These are phyloP conservation scores for Leccinum longicurvipes DNA, from an alignment of 768 basidiomycete genomes.

Conservation along the genomic window DNA sequence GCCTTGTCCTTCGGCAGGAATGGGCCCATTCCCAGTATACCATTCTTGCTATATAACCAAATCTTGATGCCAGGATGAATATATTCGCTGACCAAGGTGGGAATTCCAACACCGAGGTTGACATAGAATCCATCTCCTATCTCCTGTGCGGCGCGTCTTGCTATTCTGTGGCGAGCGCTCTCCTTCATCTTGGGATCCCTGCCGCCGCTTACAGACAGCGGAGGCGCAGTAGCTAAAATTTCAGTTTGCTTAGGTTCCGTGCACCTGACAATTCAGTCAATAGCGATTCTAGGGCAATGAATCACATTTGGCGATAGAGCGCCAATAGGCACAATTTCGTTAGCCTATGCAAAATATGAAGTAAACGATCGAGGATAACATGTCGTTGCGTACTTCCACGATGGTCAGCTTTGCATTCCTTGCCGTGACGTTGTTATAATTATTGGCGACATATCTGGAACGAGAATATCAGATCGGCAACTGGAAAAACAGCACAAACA, in stretches of 20 bases:
- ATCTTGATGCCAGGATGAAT: constrained; percentile 67
- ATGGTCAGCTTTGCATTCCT: constrained; percentile 85
- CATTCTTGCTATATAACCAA: constrained; percentile 87
- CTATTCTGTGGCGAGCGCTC: constrained; percentile 68
- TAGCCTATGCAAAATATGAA: constrained; percentile 60
- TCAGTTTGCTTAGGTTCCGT: constrained; percentile 76
- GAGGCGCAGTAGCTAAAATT: constrained; percentile 58
- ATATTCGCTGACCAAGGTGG: constrained; percentile 81
- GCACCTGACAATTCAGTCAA: constrained; percentile 79
- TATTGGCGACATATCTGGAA: constrained; percentile 73
- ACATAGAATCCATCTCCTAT: constrained; percentile 83
- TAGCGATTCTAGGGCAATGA: constrained; percentile 78
- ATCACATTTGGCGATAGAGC: constrained; percentile 77
- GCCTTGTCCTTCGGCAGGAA: constrained; percentile 74
- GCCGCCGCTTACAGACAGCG: constrained; percentile 36
- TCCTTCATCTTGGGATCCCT: constrained; percentile 49
- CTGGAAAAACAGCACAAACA: not conserved
- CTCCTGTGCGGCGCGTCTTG: constrained; percentile 81
- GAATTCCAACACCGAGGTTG: constrained; percentile 89
- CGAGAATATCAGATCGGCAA: not conserved
- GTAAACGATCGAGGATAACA: constrained; percentile 3
- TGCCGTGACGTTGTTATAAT: constrained; percentile 80
- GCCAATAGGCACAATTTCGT: constrained; percentile 83
- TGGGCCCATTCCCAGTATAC: constrained; percentile 82
- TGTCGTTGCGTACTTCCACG: constrained; percentile 63